phyloP scores from a whole-genome alignment of 257 asterid genomes.

The Primulina tabacum region DNA sequence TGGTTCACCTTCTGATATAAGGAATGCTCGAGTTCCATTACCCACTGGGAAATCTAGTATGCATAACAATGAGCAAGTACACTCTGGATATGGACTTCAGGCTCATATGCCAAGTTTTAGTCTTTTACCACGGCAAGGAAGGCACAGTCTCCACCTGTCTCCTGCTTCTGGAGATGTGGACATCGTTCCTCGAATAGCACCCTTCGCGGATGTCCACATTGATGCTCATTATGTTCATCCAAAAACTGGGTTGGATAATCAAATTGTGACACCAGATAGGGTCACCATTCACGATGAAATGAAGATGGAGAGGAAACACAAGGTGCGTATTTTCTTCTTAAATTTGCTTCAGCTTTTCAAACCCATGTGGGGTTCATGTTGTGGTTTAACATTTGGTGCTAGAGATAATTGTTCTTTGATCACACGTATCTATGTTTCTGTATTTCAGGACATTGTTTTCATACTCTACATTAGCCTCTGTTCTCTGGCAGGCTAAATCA shows the following conservation, averaged over 20 bases:
- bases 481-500: background rate
- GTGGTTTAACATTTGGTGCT: background rate
- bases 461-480: background rate
- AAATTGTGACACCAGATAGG: constrained; percentile 50
- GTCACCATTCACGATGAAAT: constrained; percentile 51
- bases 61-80: constrained; percentile 48
- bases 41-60: constrained; percentile 41
- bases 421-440: background rate
- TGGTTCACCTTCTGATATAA: constrained; percentile 53
- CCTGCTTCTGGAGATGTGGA: constrained; percentile 57
- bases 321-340: constrained; percentile 42
- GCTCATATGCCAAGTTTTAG: constrained; percentile 51
- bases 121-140: constrained; percentile 55
- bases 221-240: constrained; percentile 52
- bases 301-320: constrained; percentile 75
- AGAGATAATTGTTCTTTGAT: background rate
- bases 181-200: constrained; percentile 34
- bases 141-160: constrained; percentile 45
- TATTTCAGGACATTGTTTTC: background rate
- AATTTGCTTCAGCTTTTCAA: background rate
- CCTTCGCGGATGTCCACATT: constrained; percentile 35
- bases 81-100: constrained; percentile 47
- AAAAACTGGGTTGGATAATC: constrained; percentile 36
- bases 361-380: constrained; percentile 4
- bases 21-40: constrained; percentile 46